Base-by-base conservation (phyloP, 768 basidiomycete species). In the Suillus ampliporus region DNA sequence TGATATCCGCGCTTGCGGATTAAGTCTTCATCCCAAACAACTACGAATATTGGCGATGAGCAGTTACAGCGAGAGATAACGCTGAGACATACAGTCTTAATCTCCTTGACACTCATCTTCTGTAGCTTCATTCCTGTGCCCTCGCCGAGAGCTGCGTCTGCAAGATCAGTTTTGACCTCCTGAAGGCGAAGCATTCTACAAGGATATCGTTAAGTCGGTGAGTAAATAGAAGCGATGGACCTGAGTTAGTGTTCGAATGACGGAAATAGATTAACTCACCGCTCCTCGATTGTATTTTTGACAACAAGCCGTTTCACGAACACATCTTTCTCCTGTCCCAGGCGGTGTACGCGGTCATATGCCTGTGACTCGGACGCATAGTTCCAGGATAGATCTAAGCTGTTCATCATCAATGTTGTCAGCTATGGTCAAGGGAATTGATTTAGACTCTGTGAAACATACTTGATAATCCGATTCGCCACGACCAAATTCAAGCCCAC, bases 381-480 rank as follows among this genome's bases (percentile, higher is more conserved):
- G 68, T 89, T 90, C 89, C 89, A 91, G 31, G 87, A 87, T 19
- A 90, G 76, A 70, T 90, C 90, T 80, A 91, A 82, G 71, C 88
- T 89, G 47, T 19, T 19, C 2, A 41, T 10, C 47, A 31, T 31
- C 23, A 31, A 15, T 19, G 19, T 13, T 8, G n/a, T 58, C 28
- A 56, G 53, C 10, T 26, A 34, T 44, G 31, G 19, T 28, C 52
- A 21, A 19, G 13, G 10, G 23, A 23, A 31, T 21, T n/a, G 46
- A 38, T 14, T 35, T 7, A 48, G 8, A 52, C n/a, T 28, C 8
- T 9, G 21, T 51, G 56, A 47, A 37, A 70, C 83, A 52, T 67
- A 89, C 88, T 88, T 89, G 66, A 91, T 79, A 35, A 90, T 85
- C 6, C 89, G 85, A 68, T 90, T 90, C 0, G 90, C 90, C 14